Evolutionary conservation across 2,329 filamentous ascomycete species (phyloP), one percentile per base, ranked within the genome.

Genomic region (Ophiostoma angusticollis): DNA sequence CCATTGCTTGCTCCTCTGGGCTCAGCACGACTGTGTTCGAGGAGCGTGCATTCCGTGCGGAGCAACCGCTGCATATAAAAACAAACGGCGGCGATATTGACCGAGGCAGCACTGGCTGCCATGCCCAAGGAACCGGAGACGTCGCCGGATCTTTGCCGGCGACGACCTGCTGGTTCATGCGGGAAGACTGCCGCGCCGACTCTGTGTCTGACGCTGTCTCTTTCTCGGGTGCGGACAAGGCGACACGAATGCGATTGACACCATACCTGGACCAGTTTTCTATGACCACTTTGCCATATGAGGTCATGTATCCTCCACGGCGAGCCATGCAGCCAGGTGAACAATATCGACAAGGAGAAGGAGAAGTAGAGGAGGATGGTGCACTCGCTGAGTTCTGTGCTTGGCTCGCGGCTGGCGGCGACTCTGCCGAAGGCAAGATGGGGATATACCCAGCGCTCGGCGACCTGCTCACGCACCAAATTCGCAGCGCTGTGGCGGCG

Each of bases 151-250:
- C 17, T 19, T 51, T 79, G 1, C 72, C 74, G 1, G 75, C 75
- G 1, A 56, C 65, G 16, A 50, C 50, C 4, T 72, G 69, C 46
- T 83, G 80, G 80, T 83, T n/a, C n/a, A n/a, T n/a, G n/a, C n/a
- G n/a, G n/a, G n/a, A n/a, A n/a, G n/a, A n/a, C n/a, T n/a, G n/a
- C n/a, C n/a, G n/a, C n/a, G n/a, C n/a, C n/a, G n/a, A n/a, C n/a
- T n/a, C n/a, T n/a, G n/a, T n/a, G n/a, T n/a, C n/a, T n/a, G n/a
- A n/a, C n/a, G n/a, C n/a, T n/a, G n/a, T n/a, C n/a, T n/a, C n/a
- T n/a, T n/a, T n/a, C n/a, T 84, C 49, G 33, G 17, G 19, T 17
- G 28, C 8, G 22, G 23, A 13, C 3, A 25, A 2, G 31, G 21
- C 24, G 19, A 27, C 18, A 12, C 14, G 28, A 1, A 27, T 17